Evolutionary conservation across 1,284 basidiomycete genomes (phyloP).

Genomic region (Fistulinella staudtii): DNA sequence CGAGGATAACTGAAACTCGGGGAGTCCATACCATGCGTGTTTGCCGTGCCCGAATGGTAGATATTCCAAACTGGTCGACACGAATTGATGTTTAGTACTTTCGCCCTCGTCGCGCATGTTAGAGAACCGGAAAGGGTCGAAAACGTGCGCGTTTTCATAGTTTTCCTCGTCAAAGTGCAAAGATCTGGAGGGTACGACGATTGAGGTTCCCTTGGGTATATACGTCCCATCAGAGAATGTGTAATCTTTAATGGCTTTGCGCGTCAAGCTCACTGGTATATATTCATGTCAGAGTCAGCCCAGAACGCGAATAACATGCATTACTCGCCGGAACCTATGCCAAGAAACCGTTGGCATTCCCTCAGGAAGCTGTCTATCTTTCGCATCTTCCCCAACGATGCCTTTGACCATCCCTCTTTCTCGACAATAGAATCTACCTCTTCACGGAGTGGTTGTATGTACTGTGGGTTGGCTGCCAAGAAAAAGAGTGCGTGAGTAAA

Average conservation of each 20-base stretch:
- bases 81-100: constrained; percentile 3
- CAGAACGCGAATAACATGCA: background rate
- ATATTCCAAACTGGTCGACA: constrained; percentile 7
- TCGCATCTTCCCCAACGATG: constrained; percentile 36
- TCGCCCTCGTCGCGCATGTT: background rate
- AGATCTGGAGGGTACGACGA: background rate
- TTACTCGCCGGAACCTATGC: constrained; percentile 27
- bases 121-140: background rate
- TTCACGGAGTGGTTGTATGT: constrained; percentile 37
- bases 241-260: background rate
- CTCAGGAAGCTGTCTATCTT: constrained; percentile 46
- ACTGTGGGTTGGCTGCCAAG: constrained; percentile 37
- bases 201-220: background rate
- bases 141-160: background rate
- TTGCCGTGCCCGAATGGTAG: constrained; percentile 9
- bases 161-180: background rate
- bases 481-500: constrained; percentile 37
- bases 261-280: background rate
- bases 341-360: constrained; percentile 37
- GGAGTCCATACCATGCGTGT: constrained; percentile 9
- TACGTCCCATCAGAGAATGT: background rate
- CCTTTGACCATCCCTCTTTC: constrained; percentile 43
- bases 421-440: constrained; percentile 34
- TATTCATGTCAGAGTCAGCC: too few species aligned
- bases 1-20: background rate